Evolutionary conservation across 2,329 filamentous ascomycete species (phyloP), one percentile per base, ranked within the genome.

Genomic region (Ophiobolus disseminans): DNA sequence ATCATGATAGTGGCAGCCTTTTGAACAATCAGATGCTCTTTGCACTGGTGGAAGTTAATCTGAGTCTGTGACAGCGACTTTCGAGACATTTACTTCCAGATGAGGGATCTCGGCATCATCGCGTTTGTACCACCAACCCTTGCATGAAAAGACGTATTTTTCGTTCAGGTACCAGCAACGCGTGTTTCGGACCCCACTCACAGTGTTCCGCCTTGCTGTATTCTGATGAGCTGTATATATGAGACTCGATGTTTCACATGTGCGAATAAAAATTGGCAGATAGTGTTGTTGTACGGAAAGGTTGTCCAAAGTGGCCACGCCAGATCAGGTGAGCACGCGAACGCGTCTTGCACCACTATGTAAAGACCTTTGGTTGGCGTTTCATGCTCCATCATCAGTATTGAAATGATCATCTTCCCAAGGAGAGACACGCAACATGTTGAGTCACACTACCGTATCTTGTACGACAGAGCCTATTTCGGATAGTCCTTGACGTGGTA

Each of bases 401-500:
- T 11, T 9, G 32, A 35, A 25, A 25, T 19, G 28, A 21, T 30
- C 2, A 13, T 40, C 6, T 28, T 48, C 22, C 31, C 47, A 63
- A 48, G 45, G 51, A 62, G 56, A 55, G 39, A 59, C 50, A 53
- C 30, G 19, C 31, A 48, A 41, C 35, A 25, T 37, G 46, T 35
- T 42, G 45, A 16, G 51, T 55, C 40, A 40, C 55, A 56, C 53
- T 42, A 44, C 14, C 13, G 36, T 20, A 22, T 31, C 37, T 45
- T 23, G 51, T 62, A 52, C 40, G 50, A 32, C 35, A 20, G n/a
- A 23, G 45, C 57, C 59, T 72, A 82, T 74, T 82, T 82, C 1
- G 83, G 82, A 66, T 85, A 84, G 46, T 95, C 86, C 78, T 97
- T 97, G 71, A 97, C 72, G 74, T 97, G 93, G 74, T 88, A 95